Conservation (phyloP, 257 asterid species). For the Przewalskia tangutica region DNA sequence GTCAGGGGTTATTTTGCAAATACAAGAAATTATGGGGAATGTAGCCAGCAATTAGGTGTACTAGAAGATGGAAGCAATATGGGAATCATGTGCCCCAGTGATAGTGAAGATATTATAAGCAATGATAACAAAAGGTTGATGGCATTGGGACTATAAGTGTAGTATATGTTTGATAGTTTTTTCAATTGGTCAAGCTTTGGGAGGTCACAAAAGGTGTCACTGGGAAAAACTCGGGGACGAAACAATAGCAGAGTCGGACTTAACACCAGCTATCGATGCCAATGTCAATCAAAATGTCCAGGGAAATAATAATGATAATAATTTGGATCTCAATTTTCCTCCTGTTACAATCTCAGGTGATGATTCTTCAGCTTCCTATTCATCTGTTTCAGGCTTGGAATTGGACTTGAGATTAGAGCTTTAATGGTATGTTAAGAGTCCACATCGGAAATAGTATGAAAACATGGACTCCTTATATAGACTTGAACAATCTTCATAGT, state of each 20-base stretch:
- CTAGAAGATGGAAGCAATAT: background rate
- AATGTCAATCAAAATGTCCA: background rate
- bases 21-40: slow-evolving; percentile 26
- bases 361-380: slow-evolving; percentile 9
- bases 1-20: slow-evolving; percentile 77
- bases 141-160: slow-evolving; percentile 37
- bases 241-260: background rate
- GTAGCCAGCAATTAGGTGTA: background rate
- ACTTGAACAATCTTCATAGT: too few relatives aligned
- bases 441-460: too few relatives aligned
- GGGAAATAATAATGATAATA: slow-evolving; percentile 1
- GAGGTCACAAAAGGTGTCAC: slow-evolving; percentile 82
- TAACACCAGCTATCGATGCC: slow-evolving; percentile 2
- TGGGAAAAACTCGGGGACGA: slow-evolving; percentile 42
- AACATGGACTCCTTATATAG: too few relatives aligned
- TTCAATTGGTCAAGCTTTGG: slow-evolving; percentile 66
- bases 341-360: slow-evolving; percentile 11
- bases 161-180: slow-evolving; percentile 59
- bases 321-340: slow-evolving; percentile 26
- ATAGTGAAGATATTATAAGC: background rate
- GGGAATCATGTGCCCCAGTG: background rate
- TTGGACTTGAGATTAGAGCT: slow-evolving; percentile 59
- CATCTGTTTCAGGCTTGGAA: slow-evolving; percentile 14
- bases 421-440: slow-evolving; percentile 17
- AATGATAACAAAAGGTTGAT: slow-evolving; percentile 4